Evolutionary conservation across 176 grass and related monocot genomes (phyloP).

Genomic region (Alloteropsis semialata): DNA sequence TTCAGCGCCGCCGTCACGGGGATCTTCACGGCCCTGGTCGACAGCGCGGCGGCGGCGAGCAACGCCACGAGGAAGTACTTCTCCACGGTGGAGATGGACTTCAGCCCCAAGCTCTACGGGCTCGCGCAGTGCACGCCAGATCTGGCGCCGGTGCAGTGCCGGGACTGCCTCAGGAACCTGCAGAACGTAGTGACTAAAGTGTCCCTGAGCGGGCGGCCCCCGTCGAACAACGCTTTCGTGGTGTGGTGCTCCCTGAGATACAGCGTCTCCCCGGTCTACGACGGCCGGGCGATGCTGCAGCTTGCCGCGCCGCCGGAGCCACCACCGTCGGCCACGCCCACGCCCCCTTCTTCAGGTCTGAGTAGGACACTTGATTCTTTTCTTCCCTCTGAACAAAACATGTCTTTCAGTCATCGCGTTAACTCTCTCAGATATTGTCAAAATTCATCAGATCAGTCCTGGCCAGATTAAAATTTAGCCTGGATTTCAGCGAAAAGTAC

Average conservation of each 20-base stretch:
- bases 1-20: constrained; percentile 9
- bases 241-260: constrained; percentile 28
- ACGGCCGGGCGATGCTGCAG: constrained; percentile 30
- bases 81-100: constrained; percentile 29
- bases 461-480: neutral
- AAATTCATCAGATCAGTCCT: neutral
- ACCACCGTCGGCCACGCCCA: neutral
- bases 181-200: fast-evolving
- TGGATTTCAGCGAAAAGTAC: neutral
- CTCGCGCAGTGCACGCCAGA: constrained; percentile 52
- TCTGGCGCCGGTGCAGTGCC: constrained; percentile 29
- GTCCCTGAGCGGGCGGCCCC: neutral
- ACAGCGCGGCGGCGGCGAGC: neutral
- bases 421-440: neutral
- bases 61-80: constrained; percentile 43
- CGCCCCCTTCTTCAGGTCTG: neutral
- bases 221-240: neutral
- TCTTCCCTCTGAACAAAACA: neutral
- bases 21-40: constrained; percentile 6
- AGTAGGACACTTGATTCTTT: neutral
- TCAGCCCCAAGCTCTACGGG: constrained; percentile 44
- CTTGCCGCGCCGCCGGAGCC: constrained; percentile 21
- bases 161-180: constrained; percentile 7
- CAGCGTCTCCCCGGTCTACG: constrained; percentile 23
- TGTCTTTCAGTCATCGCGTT: neutral